phyloP scores from a whole-genome alignment of 495 filamentous ascomycete species.

The Lentithecium fluviatile region DNA sequence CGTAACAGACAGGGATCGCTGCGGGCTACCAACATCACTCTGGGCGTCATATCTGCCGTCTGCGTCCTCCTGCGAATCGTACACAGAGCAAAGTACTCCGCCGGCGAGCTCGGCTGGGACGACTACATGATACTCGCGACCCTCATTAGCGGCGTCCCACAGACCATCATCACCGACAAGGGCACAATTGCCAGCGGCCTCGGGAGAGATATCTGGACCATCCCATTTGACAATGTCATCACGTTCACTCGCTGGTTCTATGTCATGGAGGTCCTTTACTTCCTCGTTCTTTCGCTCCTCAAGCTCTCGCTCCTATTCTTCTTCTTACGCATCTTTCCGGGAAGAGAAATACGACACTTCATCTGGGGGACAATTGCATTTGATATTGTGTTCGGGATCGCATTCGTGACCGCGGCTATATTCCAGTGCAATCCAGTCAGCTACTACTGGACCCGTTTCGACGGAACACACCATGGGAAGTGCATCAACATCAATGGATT shows the following conservation, averaged over 20 bases:
- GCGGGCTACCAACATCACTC: background rate
- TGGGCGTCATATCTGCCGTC: constrained; percentile 9
- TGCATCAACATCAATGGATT: constrained; percentile 36
- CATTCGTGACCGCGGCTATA: constrained; percentile 43
- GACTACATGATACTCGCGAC: constrained; percentile 22
- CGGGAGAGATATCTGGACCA: constrained; percentile 28
- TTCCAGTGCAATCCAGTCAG: constrained; percentile 51
- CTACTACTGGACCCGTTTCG: constrained; percentile 35
- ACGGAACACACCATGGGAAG: constrained; percentile 26
- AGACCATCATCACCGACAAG: constrained; percentile 18
- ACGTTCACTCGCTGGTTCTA: constrained; percentile 22
- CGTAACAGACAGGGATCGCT: background rate
- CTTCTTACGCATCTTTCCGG: constrained; percentile 52
- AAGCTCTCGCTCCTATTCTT: constrained; percentile 52
- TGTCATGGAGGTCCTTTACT: constrained; percentile 41
- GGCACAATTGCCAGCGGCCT: constrained; percentile 16
- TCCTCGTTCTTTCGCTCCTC: constrained; percentile 40
- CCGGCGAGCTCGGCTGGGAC: constrained; percentile 20
- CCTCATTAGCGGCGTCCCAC: constrained; percentile 12
- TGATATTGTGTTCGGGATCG: constrained; percentile 41
- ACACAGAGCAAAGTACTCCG: constrained; percentile 8
- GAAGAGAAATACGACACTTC: constrained; percentile 36
- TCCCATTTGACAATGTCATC: constrained; percentile 14
- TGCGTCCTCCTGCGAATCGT: constrained; percentile 11
- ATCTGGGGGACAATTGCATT: constrained; percentile 40